Base-by-base conservation (phyloP, 2,329 filamentous ascomycete species). In the Sarocladium oryzae region DNA sequence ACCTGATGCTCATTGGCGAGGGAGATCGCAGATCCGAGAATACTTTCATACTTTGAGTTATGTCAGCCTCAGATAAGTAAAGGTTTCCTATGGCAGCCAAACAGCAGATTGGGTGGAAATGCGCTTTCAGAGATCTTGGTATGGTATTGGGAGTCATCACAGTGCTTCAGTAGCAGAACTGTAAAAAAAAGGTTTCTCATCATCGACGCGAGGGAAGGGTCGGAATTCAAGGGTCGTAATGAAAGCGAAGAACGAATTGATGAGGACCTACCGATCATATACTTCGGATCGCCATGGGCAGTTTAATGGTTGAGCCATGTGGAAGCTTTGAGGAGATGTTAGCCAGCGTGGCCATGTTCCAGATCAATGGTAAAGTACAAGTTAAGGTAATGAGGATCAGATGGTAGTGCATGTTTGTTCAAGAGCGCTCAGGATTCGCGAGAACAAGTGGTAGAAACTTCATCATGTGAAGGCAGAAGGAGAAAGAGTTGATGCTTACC, bases 381-480 rank as follows among this genome's bases (percentile, higher is more conserved):
- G 23, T 7, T 23, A 7, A 32, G 18, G 21, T 32, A 16, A 8
- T 43, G 15, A 11, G 20, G 36, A 18, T 82, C 82, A 86, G 82
- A 86, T 86, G 82, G 82, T 86, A 84, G 81, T 86, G 82, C 82
- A 86, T 86, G 82, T 85, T 76, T 74, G 75, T 82, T 80, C 74
- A 64, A 57, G 63, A 37, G 33, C 77, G 79, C 79, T 82, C 79
- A 76, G 75, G 73, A 60, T 61, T 82, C 77, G 75, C 79, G 76
- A 65, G 76, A 82, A 81, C 77, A 70, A 51, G 77, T 81, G 75
- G 76, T 72, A 69, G 61, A 57, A 65, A 57, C 63, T 69, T 82
- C 79, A 79, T 82, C 79, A 81, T 69, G 56, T 43, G 50, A 45
- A 50, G 54, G 52, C 37, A 52, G 40, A 45, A 55, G 52, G 35